Evolutionary conservation across 805 yeast species (phyloP).

Genomic region (Wickerhamiella siamensis): DNA sequence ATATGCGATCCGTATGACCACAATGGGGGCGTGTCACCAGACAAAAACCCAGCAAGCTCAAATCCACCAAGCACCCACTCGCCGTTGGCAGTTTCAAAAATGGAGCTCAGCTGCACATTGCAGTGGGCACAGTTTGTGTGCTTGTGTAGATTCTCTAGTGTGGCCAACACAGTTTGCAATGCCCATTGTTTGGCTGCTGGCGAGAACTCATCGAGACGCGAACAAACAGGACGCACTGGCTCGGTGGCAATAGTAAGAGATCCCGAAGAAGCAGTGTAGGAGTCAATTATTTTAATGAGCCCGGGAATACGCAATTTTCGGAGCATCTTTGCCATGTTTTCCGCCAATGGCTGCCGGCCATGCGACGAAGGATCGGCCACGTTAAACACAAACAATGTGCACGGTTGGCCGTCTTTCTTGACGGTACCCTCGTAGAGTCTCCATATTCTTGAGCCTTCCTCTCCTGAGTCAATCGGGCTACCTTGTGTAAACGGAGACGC

Average conservation of each 20-base stretch:
- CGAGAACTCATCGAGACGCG: slow-evolving; percentile 25
- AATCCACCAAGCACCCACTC: slow-evolving; percentile 80
- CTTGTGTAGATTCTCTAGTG: slow-evolving; percentile 42
- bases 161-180: slow-evolving; percentile 37
- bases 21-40: slow-evolving; percentile 30
- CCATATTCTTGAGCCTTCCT: slow-evolving; percentile 40
- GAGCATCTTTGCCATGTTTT: slow-evolving; percentile 33
- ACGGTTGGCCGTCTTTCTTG: slow-evolving; percentile 32
- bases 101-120: slow-evolving; percentile 38
- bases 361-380: slow-evolving; percentile 25
- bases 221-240: slow-evolving; percentile 39
- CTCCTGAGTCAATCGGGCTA: slow-evolving; percentile 15
- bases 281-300: slow-evolving; percentile 45
- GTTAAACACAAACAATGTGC: slow-evolving; percentile 55
- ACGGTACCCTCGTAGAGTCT: slow-evolving; percentile 42
- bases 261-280: slow-evolving; percentile 40
- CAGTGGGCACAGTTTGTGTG: slow-evolving; percentile 51
- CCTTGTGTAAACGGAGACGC: slow-evolving; percentile 24
- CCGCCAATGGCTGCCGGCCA: slow-evolving; percentile 28
- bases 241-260: slow-evolving; percentile 53
- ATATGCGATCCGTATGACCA: slow-evolving; percentile 20
- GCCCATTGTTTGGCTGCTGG: slow-evolving; percentile 37
- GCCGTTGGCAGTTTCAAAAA: slow-evolving; percentile 54
- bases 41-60: slow-evolving; percentile 44
- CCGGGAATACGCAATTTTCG: slow-evolving; percentile 59